phyloP scores from a whole-genome alignment of 2,329 filamentous ascomycete species.

The Fusarium sp. region DNA sequence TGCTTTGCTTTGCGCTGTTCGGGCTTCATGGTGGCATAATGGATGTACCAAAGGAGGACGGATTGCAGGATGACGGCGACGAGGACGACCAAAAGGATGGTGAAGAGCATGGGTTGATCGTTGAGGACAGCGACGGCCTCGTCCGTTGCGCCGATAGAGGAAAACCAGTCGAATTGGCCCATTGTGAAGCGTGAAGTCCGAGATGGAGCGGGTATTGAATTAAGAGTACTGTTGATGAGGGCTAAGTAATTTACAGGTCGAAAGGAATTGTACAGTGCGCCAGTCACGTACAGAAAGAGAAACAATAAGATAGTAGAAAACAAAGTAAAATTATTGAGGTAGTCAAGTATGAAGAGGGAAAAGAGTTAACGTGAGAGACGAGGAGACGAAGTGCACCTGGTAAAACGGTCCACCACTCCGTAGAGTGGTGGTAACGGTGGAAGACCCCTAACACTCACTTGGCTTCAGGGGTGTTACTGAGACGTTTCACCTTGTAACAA shows the following conservation, averaged over 20 bases:
- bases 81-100: conserved; percentile 67
- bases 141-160: conserved; percentile 67
- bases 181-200: conserved; percentile 45
- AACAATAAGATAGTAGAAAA: conserved; percentile 19
- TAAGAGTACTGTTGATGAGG: conserved; percentile 4
- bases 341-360: conserved; percentile 23
- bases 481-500: conserved; percentile 62
- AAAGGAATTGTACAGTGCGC: conserved; percentile 36
- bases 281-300: conserved; percentile 44
- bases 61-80: conserved; percentile 61
- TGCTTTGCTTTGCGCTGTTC: conserved; percentile 69
- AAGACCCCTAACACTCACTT: conserved; percentile 35
- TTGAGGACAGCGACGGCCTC: conserved; percentile 71
- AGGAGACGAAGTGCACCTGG: conserved; percentile 46
- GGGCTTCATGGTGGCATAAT: conserved; percentile 70
- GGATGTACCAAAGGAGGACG: conserved; percentile 68
- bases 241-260: conserved; percentile 20
- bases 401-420: conserved; percentile 35
- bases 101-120: conserved; percentile 71
- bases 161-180: conserved; percentile 70
- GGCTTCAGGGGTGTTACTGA: conserved; percentile 42
- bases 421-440: conserved; percentile 41
- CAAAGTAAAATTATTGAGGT: conserved; percentile 10
- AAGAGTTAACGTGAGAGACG: conserved; percentile 25
- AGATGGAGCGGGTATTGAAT: not conserved